phyloP scores from a whole-genome alignment of 1,284 basidiomycete species.

The Pascua guehoae region DNA sequence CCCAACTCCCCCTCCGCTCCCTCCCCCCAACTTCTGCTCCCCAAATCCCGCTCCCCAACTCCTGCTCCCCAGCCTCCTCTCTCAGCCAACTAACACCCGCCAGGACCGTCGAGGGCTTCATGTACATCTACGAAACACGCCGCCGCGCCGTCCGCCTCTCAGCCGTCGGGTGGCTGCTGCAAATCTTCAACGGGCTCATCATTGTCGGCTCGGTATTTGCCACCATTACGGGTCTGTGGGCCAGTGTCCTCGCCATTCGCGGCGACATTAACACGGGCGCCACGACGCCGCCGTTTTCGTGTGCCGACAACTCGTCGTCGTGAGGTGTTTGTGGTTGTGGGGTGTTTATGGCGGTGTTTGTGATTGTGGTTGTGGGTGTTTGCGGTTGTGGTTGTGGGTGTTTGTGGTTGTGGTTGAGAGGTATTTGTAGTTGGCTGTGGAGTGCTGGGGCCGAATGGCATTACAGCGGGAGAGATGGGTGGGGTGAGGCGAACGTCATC shows the following conservation, averaged over 20 bases:
- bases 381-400: neutral
- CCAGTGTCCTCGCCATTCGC: constrained; percentile 20
- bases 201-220: constrained; percentile 27
- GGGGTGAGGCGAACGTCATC: neutral
- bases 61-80: too few relatives aligned
- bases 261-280: constrained; percentile 12
- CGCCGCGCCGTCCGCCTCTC: neutral
- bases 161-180: constrained; percentile 11
- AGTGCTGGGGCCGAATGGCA: too few relatives aligned
- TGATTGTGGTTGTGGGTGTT: too few relatives aligned
- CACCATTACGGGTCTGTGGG: constrained; percentile 32
- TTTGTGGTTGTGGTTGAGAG: too few relatives aligned
- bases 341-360: neutral
- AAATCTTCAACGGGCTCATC: constrained; percentile 24
- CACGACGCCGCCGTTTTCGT: constrained; percentile 20
- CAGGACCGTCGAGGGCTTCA: constrained; percentile 18
- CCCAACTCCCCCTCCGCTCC: too few relatives aligned
- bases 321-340: neutral
- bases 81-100: too few relatives aligned
- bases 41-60: too few relatives aligned
- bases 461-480: neutral
- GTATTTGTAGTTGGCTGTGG: neutral
- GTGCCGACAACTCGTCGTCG: constrained; percentile 22
- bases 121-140: constrained; percentile 33
- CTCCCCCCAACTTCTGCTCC: too few relatives aligned